Evolutionary conservation across 2,329 filamentous ascomycete species (phyloP), one percentile per base, ranked within the genome.

Genomic region (Pyrenochaeta sp.): DNA sequence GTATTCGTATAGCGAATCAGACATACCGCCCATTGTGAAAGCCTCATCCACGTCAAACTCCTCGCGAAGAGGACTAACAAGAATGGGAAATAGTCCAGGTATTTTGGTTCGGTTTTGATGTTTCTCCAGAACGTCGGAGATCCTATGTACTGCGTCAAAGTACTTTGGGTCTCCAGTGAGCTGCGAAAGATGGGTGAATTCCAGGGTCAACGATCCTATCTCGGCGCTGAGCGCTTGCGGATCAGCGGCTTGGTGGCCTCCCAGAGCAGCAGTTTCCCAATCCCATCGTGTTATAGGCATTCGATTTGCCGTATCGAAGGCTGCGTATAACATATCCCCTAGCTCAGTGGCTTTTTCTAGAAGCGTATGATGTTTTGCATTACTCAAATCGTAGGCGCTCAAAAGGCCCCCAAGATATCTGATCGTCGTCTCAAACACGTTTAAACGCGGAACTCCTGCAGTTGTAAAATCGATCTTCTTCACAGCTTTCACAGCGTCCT

Each of bases 1-100:
- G 61, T 86, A 86, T 64, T 87, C 85, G 65, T 86, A 87, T 0
- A 84, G 75, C 7, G 83, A 86, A 70, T 87, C 85, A 2, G 82
- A 80, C 79, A 84, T 82, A 19, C 80, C 84, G 15, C 85, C 84
- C 59, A 88, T 78, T 0, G 83, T 84, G 67, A 84, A 88, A 0
- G 66, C 67, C 1, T 66, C 62, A 34, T 75, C 72, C 3, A 51
- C 55, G 12, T 65, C 58, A 51, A 78, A 76, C 7, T 66, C 62
- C 39, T 73, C 69, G 15, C 71, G 62, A 3, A 60, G 66, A 1
- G 73, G 72, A 43, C 74, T 77, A 43, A 79, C 60, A 8, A 65
- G 61, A 9, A 78, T 56, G 0, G 77, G 77, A 56, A 78, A 78
- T 2, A 79, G 62, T 0, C 77, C 77, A 1, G 76, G 75, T 30